Base-by-base conservation (phyloP, 768 basidiomycete species). In the Suillus spraguei region DNA sequence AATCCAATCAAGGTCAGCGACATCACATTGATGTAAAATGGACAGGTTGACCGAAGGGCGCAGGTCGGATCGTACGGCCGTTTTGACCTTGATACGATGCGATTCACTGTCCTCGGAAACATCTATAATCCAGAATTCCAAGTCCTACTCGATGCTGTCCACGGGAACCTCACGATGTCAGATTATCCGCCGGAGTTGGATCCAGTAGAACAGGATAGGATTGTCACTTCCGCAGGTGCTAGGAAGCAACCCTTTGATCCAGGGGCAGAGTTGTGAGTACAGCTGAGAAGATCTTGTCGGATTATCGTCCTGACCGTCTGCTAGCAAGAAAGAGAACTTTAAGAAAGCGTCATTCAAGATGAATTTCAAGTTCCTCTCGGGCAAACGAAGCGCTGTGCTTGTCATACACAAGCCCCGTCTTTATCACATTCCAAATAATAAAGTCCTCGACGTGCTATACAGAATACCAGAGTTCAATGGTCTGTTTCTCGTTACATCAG, bases 41-140 rank as follows among this genome's bases (percentile, higher is more conserved):
- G 52, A n/a, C 59, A 60, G 11, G 22, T 24, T 3, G 5, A 24
- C 17, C n/a, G 4, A 20, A 22, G 6, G 33, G 4, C 17, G 13
- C 59, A 78, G 78, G 78, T 79, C 1, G 78, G 78, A 5, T 66
- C 76, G 28, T 79, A 74, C 41, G 78, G 78, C 20, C 59, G 60
- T 3, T 33, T 80, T 35, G 70, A 79, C 7, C 28, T 16, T 0
- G 66, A 68, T 1, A 79, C 76, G 0, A 77, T 78, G 16, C 67
- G 69, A 10, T 63, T 79, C 39, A 60, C 60, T 2, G 69, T 70
- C 54, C 66, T 71, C 0, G 78, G 78, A 0, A 79, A 77, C 63
- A 71, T 79, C 52, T 80, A 79, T 38, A 59, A 69, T 5, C 42
- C 64, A 2, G 61, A 67, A 0, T 69, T 67, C 28, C 74, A 71